A percentile compares a stretch with the other conserved stretches of the same genome.
Evolutionary conservation across 1,284 basidiomycete species (phyloP).

Genomic region (Ceratobasidium theobromae): DNA sequence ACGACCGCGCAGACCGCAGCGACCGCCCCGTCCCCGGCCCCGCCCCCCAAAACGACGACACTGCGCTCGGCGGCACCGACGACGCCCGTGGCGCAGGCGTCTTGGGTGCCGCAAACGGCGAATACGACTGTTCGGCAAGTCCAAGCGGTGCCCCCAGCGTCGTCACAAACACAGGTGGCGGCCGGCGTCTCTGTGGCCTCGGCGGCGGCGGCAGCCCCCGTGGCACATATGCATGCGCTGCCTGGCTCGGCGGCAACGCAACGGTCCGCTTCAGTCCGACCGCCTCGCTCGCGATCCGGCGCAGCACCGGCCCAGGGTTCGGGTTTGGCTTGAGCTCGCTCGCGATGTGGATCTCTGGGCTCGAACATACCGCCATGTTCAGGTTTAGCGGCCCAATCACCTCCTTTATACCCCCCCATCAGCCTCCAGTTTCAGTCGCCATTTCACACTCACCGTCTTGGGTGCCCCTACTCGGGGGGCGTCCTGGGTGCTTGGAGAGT

Average conservation of each 20-base stretch:
- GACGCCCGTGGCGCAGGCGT: background rate
- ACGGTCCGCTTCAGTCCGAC: background rate
- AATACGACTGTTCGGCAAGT: background rate
- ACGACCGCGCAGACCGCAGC: background rate
- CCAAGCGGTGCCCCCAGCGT: conserved; percentile 2
- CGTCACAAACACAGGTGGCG: conserved; percentile 2
- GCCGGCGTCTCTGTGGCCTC: background rate
- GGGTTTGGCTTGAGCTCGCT: background rate
- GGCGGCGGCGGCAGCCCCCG: conserved; percentile 17
- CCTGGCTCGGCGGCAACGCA: background rate
- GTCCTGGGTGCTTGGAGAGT: background rate
- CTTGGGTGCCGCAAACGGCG: conserved; percentile 3
- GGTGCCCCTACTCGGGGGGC: background rate
- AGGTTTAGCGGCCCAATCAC: background rate
- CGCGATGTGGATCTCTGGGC: conserved; percentile 2
- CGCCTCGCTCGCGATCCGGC: conserved; percentile 12
- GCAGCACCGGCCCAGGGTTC: conserved; percentile 10
- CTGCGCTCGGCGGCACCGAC: conserved; percentile 3
- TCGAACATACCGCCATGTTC: conserved; percentile 10
- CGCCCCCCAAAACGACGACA: conserved; percentile 1
- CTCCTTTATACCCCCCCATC: background rate
- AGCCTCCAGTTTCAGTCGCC: too few species aligned
- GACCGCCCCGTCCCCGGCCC: background rate
- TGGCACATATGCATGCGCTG: background rate
- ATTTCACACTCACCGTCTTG: too few species aligned